Evolutionary conservation across 805 yeast species (phyloP).

Genomic region (Saturnispora besseyi): DNA sequence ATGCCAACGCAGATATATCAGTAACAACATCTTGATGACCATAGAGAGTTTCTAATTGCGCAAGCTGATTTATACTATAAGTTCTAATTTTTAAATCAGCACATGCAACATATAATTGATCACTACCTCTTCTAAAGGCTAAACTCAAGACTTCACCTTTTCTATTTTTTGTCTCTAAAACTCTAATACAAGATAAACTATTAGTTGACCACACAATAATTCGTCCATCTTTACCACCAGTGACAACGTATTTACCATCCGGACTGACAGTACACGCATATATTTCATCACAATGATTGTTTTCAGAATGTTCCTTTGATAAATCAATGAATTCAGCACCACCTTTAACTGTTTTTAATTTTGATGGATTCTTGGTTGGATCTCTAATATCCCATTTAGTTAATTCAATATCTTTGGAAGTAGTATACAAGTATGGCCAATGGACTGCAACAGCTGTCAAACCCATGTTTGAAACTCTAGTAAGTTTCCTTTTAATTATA

Average conservation of each 20-base stretch:
- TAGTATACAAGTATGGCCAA: slow-evolving; percentile 62
- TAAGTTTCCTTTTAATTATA: slow-evolving; percentile 28
- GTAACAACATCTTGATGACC: slow-evolving; percentile 91
- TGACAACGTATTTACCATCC: slow-evolving; percentile 80
- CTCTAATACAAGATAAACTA: slow-evolving; percentile 64
- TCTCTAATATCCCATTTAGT: slow-evolving; percentile 70
- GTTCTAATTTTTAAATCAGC: slow-evolving; percentile 88
- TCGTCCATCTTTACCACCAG: slow-evolving; percentile 82
- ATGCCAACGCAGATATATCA: slow-evolving; percentile 70
- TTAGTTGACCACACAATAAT: slow-evolving; percentile 83
- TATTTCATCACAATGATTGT: slow-evolving; percentile 73
- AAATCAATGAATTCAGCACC: slow-evolving; percentile 40
- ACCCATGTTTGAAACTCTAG: slow-evolving; percentile 51
- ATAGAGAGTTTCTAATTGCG: slow-evolving; percentile 83
- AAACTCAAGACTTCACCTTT: slow-evolving; percentile 66
- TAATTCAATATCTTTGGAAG: slow-evolving; percentile 71
- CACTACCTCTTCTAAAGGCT: slow-evolving; percentile 69
- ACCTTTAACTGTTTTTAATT: slow-evolving; percentile 57
- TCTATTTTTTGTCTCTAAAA: slow-evolving; percentile 63
- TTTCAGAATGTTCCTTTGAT: slow-evolving; percentile 41
- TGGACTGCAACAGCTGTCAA: slow-evolving; percentile 47
- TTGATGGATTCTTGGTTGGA: slow-evolving; percentile 49
- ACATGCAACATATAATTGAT: slow-evolving; percentile 85
- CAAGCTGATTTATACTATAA: slow-evolving; percentile 72
- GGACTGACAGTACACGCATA: slow-evolving; percentile 74